Evolutionary conservation across 495 filamentous ascomycete species (phyloP), one percentile per base, ranked within the genome.

Genomic region (Glonium stellatum): DNA sequence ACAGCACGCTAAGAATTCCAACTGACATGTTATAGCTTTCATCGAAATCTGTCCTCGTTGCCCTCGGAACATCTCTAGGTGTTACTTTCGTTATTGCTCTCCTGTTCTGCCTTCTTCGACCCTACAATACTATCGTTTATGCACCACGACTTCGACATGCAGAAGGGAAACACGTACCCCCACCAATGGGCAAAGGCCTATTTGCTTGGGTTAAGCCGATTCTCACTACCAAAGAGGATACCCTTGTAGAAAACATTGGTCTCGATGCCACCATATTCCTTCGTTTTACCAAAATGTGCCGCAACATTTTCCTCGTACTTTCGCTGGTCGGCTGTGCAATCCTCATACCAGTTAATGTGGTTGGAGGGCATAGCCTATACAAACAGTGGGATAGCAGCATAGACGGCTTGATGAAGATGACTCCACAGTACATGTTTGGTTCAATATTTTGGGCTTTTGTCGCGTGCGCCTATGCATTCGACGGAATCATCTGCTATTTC

Each of bases 101-200:
- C 56, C 73, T 82, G 67, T 98, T 97, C 79, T 96, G 87, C 67
- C 76, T 95, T 58, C 78, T 98, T 49, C 87, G 95, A 61, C 93
- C 95, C 4, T 90, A 89, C 70, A 91, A 97, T 69, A 84, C 82
- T 44, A 78, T 90, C 64, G 90, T 97, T 44, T 98, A 98, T 72
- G 92, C 95, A 4, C 93, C 93, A 39, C 95, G 96, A 67, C 79
- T 95, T 61, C 95, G 93, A 67, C 86, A 96, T 78, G 89, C 88
- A 63, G 90, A 98, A 70, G 82, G 87, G 61, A 92, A 89, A 76
- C 91, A 96, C 77, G 79, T 88, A 22, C 93, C 93, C n/a, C 93
- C 93, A n/a, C 83, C 83, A 19, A 80, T 97, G 62, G 89, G 87
- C 39, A 95, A 86, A 67, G 89, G 91, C 18, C 70, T 92, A 36